Percentiles rank a stretch among this genome's conserved stretches.
Conservation (phyloP, 495 filamentous ascomycete species). For the Talaromyces proteolyticus region DNA sequence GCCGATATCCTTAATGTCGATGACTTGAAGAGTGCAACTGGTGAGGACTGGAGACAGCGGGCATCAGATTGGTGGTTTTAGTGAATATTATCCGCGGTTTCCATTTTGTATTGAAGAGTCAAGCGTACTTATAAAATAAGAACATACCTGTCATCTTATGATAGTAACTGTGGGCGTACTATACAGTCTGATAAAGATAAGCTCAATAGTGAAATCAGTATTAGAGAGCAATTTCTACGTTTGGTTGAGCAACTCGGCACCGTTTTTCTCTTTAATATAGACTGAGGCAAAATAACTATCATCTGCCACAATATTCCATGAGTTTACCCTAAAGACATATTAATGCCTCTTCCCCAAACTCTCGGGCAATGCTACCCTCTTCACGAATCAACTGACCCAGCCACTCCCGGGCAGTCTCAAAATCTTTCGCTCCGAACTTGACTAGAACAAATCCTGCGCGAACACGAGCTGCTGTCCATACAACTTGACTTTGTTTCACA, state of each 20-base stretch:
- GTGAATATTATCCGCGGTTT: not conserved
- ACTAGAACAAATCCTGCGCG: constrained; percentile 76
- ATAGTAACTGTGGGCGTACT: too few relatives aligned
- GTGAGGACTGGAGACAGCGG: constrained; percentile 34
- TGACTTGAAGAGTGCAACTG: constrained; percentile 55
- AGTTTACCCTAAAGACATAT: constrained; percentile 44
- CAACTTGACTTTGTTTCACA: constrained; percentile 52
- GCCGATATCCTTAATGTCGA: constrained; percentile 74
- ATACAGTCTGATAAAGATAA: not conserved
- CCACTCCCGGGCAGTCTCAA: constrained; percentile 60
- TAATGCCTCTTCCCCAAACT: constrained; percentile 60
- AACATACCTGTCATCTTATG: too few relatives aligned
- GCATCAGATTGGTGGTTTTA: constrained; percentile 36
- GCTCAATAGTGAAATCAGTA: too few relatives aligned
- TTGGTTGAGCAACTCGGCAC: too few relatives aligned
- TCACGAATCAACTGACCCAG: constrained; percentile 48
- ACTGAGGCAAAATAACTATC: too few relatives aligned
- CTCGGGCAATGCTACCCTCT: constrained; percentile 49
- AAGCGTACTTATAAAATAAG: too few relatives aligned
- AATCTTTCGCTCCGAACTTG: constrained; percentile 67
- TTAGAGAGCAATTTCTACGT: too few relatives aligned
- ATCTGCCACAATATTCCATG: too few relatives aligned
- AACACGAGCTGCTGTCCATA: constrained; percentile 84
- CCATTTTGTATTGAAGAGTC: not conserved
- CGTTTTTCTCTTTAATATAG: too few relatives aligned